A percentile compares a stretch with the other conserved stretches of the same genome.
These are phyloP conservation scores for Inga oerstediana DNA, from an alignment of 306 rosid genomes.

Conservation along the genomic window DNA sequence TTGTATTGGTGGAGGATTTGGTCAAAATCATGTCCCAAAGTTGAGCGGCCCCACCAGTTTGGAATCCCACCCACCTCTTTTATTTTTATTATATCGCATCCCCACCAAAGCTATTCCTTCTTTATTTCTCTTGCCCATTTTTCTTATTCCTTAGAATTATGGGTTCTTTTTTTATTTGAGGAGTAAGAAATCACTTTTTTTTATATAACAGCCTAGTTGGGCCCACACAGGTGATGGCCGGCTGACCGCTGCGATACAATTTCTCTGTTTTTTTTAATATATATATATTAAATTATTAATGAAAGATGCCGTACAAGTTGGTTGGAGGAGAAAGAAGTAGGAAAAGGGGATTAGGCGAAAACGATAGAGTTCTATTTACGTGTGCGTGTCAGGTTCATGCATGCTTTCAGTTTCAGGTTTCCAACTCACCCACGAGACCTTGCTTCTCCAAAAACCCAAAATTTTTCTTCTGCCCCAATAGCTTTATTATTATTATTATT, in stretches of 20 bases:
- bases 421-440: constrained; percentile 13
- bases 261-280: constrained; percentile 20
- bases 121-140: neutral
- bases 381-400: constrained; percentile 70
- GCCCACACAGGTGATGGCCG: neutral
- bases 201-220: neutral
- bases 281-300: no score
- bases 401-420: constrained; percentile 42
- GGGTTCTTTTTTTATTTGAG: no score
- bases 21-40: neutral
- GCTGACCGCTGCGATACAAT: neutral
- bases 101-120: neutral
- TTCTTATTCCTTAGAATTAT: no score
- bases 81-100: neutral
- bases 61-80: neutral
- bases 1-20: neutral
- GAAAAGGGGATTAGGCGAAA: constrained; percentile 48
- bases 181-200: no score
- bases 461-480: neutral
- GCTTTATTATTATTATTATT: neutral
- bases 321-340: constrained; percentile 24
- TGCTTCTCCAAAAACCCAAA: neutral
- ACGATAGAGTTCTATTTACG: constrained; percentile 54
- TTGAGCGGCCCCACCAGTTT: neutral
- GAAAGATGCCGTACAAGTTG: neutral